Evolutionary conservation across 2,329 filamentous ascomycete genomes (phyloP).

Genomic region (Neophaeococcomyces aloes): DNA sequence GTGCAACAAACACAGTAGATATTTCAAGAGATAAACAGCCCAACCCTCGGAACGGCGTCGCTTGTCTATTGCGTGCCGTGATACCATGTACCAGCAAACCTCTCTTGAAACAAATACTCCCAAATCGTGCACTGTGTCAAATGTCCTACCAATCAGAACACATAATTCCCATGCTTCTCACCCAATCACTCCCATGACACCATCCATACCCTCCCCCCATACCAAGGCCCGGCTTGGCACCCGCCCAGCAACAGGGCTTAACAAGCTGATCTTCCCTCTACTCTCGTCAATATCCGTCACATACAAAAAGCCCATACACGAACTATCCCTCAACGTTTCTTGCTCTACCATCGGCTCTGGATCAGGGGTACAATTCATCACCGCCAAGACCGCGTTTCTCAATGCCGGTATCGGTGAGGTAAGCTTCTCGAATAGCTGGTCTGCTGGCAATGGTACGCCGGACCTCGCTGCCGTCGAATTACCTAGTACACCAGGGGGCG

Average conservation of each 20-base stretch:
- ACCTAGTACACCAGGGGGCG: slow-evolving; percentile 27
- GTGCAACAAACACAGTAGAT: too few species aligned
- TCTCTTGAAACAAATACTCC: too few species aligned
- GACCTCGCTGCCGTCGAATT: slow-evolving; percentile 10
- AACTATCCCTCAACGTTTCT: slow-evolving; percentile 60
- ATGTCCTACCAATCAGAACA: too few species aligned
- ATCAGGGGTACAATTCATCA: slow-evolving; percentile 64
- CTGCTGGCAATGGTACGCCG: slow-evolving; percentile 18
- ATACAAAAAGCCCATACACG: slow-evolving; percentile 86
- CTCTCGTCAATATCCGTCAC: slow-evolving; percentile 84
- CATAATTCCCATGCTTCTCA: background rate
- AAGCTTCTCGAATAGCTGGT: slow-evolving; percentile 24
- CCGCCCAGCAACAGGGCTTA: slow-evolving; percentile 73
- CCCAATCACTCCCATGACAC: slow-evolving; percentile 27
- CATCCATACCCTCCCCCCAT: slow-evolving; percentile 66
- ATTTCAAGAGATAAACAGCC: too few species aligned
- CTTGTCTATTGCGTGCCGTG: too few species aligned
- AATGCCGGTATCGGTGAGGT: slow-evolving; percentile 37
- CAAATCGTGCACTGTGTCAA: too few species aligned
- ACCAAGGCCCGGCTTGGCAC: slow-evolving; percentile 71
- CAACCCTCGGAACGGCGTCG: too few species aligned
- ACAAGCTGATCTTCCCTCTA: slow-evolving; percentile 65
- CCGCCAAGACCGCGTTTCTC: slow-evolving; percentile 71
- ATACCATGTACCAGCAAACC: too few species aligned
- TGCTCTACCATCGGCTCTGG: slow-evolving; percentile 59